Evolutionary conservation across 2,329 filamentous ascomycete genomes (phyloP).

Genomic region (Coniochaeta sp.): DNA sequence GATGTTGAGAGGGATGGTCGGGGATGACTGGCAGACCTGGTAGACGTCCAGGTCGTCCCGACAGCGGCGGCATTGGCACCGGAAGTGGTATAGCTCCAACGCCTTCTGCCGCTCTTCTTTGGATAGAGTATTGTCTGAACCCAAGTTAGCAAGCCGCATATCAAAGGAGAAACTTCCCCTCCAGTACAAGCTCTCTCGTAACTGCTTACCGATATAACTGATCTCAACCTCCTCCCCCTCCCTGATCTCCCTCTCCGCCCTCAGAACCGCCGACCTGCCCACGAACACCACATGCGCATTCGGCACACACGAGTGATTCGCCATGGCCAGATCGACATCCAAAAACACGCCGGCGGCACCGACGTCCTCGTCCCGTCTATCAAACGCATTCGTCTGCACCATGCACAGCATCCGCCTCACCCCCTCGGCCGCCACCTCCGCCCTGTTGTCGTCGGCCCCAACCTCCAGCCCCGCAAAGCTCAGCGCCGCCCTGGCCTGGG

Average conservation of each 20-base stretch:
- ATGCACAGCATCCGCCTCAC: constrained; percentile 46
- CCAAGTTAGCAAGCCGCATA: neutral
- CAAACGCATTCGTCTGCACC: constrained; percentile 56
- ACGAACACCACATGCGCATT: constrained; percentile 51
- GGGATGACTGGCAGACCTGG: constrained; percentile 36
- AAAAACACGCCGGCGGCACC: constrained; percentile 48
- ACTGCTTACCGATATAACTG: constrained; percentile 46
- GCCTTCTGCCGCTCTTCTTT: constrained; percentile 31
- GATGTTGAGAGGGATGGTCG: constrained; percentile 33
- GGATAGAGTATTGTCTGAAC: constrained; percentile 39
- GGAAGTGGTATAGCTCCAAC: constrained; percentile 43
- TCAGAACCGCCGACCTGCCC: constrained; percentile 41
- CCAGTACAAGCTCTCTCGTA: too few relatives aligned
- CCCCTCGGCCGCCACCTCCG: constrained; percentile 24
- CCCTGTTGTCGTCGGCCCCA: too few relatives aligned
- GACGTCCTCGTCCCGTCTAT: constrained; percentile 43
- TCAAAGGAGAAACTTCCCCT: too few relatives aligned
- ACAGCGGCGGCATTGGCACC: constrained; percentile 43
- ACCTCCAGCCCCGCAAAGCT: constrained; percentile 30
- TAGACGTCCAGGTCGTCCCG: constrained; percentile 44
- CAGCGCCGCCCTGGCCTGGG: constrained; percentile 43
- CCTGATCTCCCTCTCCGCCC: constrained; percentile 39
- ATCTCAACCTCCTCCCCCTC: constrained; percentile 51
- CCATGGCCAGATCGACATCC: constrained; percentile 48
- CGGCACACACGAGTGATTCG: constrained; percentile 55